Percentiles rank a stretch among this genome's conserved stretches.
These are phyloP conservation scores for Xylona heveae DNA, from an alignment of 495 filamentous ascomycete genomes.

Conservation along the genomic window DNA sequence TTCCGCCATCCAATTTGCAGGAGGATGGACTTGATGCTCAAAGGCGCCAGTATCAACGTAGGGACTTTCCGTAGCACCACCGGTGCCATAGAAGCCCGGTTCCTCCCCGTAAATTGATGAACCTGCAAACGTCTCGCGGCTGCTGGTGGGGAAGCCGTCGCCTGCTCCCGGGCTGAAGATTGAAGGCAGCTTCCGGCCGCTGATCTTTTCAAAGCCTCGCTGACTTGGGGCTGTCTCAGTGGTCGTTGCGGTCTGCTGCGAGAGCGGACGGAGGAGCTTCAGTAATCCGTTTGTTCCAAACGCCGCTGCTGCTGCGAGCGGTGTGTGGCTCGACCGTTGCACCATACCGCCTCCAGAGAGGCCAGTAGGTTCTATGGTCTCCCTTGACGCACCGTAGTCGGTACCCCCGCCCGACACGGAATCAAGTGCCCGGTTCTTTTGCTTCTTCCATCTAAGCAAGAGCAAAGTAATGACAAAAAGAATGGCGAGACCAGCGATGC, in stretches of 20 bases:
- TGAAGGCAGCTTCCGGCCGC: slow-evolving; percentile 50
- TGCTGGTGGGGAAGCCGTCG: slow-evolving; percentile 42
- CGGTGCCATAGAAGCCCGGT: slow-evolving; percentile 19
- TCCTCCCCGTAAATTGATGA: slow-evolving; percentile 26
- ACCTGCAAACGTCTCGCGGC: slow-evolving; percentile 12
- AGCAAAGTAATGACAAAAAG: slow-evolving; percentile 31
- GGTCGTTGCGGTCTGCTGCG: slow-evolving; percentile 11
- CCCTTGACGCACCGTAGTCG: slow-evolving; percentile 11
- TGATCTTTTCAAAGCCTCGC: slow-evolving; percentile 37
- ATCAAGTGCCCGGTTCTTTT: slow-evolving; percentile 12
- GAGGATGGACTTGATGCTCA: background rate
- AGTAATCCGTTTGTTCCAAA: slow-evolving; percentile 6
- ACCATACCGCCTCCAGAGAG: slow-evolving; percentile 7
- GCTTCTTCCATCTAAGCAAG: slow-evolving; percentile 32
- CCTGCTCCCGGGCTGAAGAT: slow-evolving; percentile 41
- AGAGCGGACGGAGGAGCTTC: slow-evolving; percentile 8
- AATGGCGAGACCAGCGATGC: slow-evolving; percentile 38
- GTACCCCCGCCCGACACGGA: slow-evolving; percentile 15
- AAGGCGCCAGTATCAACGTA: slow-evolving; percentile 18
- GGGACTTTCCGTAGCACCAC: slow-evolving; percentile 26
- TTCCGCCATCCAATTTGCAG: slow-evolving; percentile 5
- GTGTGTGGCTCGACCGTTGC: slow-evolving; percentile 1
- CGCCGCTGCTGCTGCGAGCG: slow-evolving; percentile 6
- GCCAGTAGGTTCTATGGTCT: slow-evolving; percentile 13
- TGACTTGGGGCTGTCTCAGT: slow-evolving; percentile 23